Evolutionary conservation across 148 eudicot genomes (phyloP).

Genomic region (Camellia granthamiana): DNA sequence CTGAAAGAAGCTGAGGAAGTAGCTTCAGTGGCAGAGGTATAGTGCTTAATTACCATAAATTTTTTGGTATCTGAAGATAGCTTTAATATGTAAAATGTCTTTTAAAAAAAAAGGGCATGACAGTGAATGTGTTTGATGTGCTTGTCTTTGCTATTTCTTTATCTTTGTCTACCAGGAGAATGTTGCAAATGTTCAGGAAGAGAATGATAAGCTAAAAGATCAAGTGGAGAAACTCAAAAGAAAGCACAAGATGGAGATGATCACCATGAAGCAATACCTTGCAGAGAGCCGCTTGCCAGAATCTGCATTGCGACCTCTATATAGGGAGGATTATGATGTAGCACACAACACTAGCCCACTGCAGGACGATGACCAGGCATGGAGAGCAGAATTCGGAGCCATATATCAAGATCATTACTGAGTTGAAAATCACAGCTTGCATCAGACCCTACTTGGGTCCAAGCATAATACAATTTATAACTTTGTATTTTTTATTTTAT

Average conservation of each 20-base stretch:
- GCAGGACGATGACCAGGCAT: slow-evolving; percentile 65
- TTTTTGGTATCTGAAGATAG: not conserved
- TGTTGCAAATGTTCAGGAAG: slow-evolving; percentile 48
- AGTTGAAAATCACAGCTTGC: not conserved
- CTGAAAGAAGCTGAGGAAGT: slow-evolving; percentile 94
- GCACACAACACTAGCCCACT: slow-evolving; percentile 26
- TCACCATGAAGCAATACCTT: slow-evolving; percentile 89
- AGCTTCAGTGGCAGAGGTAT: slow-evolving; percentile 83
- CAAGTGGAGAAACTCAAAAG: slow-evolving; percentile 71
- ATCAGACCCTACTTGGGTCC: slow-evolving; percentile 27
- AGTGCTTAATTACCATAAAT: not conserved
- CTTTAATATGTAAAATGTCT: not conserved
- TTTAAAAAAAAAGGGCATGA: not conserved
- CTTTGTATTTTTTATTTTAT: not conserved
- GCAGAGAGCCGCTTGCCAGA: slow-evolving; percentile 90
- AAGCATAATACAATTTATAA: not conserved
- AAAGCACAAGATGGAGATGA: slow-evolving; percentile 97
- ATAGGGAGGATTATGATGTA: slow-evolving; percentile 50
- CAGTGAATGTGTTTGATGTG: not conserved
- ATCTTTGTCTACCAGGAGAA: slow-evolving; percentile 46
- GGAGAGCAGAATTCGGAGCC: slow-evolving; percentile 92
- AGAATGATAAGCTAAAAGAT: slow-evolving; percentile 46
- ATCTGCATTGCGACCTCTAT: slow-evolving; percentile 63
- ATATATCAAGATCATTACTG: slow-evolving; percentile 70
- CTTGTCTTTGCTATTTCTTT: not conserved